phyloP scores from a whole-genome alignment of 352 stramenopile genomes.

The Phytophthora pini region DNA sequence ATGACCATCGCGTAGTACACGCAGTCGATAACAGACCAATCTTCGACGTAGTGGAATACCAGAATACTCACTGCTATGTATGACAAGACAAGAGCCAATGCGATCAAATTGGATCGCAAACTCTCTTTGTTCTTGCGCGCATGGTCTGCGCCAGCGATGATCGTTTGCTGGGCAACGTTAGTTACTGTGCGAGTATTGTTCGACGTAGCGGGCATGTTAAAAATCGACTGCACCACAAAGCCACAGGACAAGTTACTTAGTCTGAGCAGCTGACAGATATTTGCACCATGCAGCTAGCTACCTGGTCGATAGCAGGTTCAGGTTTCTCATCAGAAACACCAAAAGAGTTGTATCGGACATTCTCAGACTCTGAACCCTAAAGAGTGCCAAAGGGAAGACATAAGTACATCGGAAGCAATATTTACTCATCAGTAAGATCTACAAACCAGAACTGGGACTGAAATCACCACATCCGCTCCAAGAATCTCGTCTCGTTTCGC shows the following conservation, averaged over 20 bases:
- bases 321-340: not conserved
- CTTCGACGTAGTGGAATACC: constrained; percentile 64
- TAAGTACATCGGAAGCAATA: not conserved
- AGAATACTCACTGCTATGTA: constrained; percentile 64
- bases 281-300: not conserved
- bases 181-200: constrained; percentile 18
- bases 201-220: constrained; percentile 34
- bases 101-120: constrained; percentile 40
- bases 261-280: not conserved
- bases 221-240: constrained; percentile 31
- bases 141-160: constrained; percentile 33
- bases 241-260: too few relatives aligned
- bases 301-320: constrained; percentile 12
- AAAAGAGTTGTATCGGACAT: constrained; percentile 1
- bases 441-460: constrained; percentile 15
- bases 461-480: constrained; percentile 22
- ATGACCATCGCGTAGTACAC: constrained; percentile 94
- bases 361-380: constrained; percentile 8
- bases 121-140: constrained; percentile 10
- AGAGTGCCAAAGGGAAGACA: not conserved
- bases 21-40: constrained; percentile 77
- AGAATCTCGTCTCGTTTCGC: constrained; percentile 24
- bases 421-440: not conserved
- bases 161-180: constrained; percentile 39
- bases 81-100: constrained; percentile 60